Base-by-base conservation (phyloP, 208 protist genomes). In the Crithidia brevicula region DNA sequence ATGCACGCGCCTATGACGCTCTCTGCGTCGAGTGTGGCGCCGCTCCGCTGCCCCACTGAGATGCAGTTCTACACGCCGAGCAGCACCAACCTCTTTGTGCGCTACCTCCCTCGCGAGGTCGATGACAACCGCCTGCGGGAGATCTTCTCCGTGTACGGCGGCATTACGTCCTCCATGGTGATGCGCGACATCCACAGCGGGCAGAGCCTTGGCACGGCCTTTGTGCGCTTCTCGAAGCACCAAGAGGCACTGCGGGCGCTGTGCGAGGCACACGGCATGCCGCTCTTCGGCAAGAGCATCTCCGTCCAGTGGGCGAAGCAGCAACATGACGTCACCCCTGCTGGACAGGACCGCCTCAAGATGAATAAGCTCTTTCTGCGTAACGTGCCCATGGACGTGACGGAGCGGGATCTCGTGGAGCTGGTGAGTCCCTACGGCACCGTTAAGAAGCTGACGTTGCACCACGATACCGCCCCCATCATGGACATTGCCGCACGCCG, bases 311-410 rank as follows among this genome's bases (percentile, higher is more conserved):
- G 84, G 83, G 89, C 89, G 28, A 78, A 75, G 47, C 76, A 80
- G 72, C 67, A 81, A 69, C 84, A 89, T 71, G 89, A 95, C 53
- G 75, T 70, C 25, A 71, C 79, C 4, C 85, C 87, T 0, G 77
- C 89, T 30, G 85, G 86, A 10, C 76, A 91, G 52, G 87, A 82
- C 36, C 84, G 87, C 7, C 70, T 71, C 33, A 83, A 85, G 69
- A 95, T 93, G 20, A 71, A 73, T 25, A 95, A 95, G 70, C 72
- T 95, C 8, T 95, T 95, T 52, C 81, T 95, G 43, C 86, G 90
- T 25, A 95, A 95, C 51, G 78, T 95, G 38, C 90, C 89, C 4
- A 42, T 84, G 2, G 71, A 79, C 22, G 61, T 85, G 16, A 81
- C 74, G 13, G 50, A 70, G 13, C 45, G 47, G 0, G 68, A 76